These are phyloP conservation scores for Cynara cardunculus DNA, from an alignment of 129 eudicot species.

Conservation along the genomic window DNA sequence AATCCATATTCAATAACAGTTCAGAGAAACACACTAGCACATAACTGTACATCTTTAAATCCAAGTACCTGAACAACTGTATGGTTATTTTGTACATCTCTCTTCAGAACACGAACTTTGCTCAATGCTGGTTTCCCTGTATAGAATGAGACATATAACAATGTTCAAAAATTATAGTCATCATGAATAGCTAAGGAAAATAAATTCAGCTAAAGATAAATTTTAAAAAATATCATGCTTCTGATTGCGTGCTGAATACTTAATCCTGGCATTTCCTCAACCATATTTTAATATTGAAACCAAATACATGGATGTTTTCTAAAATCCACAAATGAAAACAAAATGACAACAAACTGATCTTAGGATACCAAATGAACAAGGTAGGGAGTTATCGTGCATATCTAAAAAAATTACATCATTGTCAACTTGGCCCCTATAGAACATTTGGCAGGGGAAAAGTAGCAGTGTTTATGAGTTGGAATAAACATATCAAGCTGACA, in stretches of 20 bases:
- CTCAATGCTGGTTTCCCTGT: slow-evolving; percentile 92
- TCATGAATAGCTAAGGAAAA: background rate
- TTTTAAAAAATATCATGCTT: background rate
- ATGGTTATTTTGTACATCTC: slow-evolving; percentile 52
- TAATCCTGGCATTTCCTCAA: background rate
- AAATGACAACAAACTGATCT: background rate
- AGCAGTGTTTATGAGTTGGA: background rate
- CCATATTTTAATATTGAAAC: background rate
- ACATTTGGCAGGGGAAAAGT: background rate
- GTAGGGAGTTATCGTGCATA: background rate
- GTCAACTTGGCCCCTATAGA: background rate
- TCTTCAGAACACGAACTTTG: slow-evolving; percentile 75
- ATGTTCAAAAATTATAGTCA: background rate
- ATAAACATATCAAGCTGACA: background rate
- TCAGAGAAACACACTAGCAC: background rate
- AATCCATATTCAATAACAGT: background rate
- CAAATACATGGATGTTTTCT: background rate
- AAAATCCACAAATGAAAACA: background rate
- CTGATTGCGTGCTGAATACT: background rate
- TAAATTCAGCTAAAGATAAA: background rate
- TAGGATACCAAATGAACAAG: background rate
- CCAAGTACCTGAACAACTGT: slow-evolving; percentile 71
- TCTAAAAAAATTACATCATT: background rate
- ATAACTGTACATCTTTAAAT: background rate
- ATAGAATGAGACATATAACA: slow-evolving; percentile 17